A percentile compares a stretch with the other conserved stretches of the same genome.
phyloP scores from a whole-genome alignment of 2,329 filamentous ascomycete species.

The Colletotrichum liriopes region DNA sequence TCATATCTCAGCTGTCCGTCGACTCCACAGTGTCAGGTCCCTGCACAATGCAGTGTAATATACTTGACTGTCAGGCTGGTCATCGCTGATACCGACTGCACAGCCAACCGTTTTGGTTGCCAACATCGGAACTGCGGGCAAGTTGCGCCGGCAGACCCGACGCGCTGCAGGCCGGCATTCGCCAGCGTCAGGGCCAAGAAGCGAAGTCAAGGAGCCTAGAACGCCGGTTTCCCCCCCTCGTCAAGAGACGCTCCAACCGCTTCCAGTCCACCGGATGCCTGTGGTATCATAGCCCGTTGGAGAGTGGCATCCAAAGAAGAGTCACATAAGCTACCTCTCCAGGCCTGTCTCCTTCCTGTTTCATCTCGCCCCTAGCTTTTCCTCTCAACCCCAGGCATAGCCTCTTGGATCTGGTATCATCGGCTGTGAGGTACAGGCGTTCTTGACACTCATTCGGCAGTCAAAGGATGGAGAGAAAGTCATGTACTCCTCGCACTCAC shows the following conservation, averaged over 20 bases:
- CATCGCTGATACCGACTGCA: conserved; percentile 29
- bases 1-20: conserved; percentile 37
- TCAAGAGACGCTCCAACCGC: conserved; percentile 36
- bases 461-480: not conserved
- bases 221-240: conserved; percentile 24
- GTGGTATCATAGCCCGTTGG: conserved; percentile 24
- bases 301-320: not conserved
- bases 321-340: not conserved
- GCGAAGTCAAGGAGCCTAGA: conserved; percentile 37
- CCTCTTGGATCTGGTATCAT: not conserved
- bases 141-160: conserved; percentile 42
- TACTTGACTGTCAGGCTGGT: conserved; percentile 23
- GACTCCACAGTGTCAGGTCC: conserved; percentile 36
- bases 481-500: conserved; percentile 14
- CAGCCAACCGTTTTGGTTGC: conserved; percentile 33
- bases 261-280: conserved; percentile 27
- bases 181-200: conserved; percentile 32
- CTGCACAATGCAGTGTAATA: conserved; percentile 42
- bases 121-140: conserved; percentile 41
- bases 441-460: not conserved
- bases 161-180: conserved; percentile 40
- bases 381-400: not conserved
- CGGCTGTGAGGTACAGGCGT: not conserved
- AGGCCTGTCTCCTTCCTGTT: not conserved
- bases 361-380: not conserved